Evolutionary conservation across 2,329 filamentous ascomycete species (phyloP), one percentile per base, ranked within the genome.

Genomic region (Alternaria arbusti): DNA sequence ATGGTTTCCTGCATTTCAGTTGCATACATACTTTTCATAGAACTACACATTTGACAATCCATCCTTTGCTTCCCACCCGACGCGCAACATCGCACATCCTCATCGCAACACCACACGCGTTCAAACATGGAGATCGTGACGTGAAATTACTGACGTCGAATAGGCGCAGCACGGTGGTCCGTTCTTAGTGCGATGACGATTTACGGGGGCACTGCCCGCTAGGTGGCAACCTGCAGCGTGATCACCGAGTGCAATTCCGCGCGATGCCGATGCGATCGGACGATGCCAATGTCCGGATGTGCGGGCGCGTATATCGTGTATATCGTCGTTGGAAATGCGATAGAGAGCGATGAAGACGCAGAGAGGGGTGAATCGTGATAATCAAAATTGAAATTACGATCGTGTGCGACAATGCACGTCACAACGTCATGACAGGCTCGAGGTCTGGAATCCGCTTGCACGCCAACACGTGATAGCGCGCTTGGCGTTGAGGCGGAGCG

Each of bases 401-500:
- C 20, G 20, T 32, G 30, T 49, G 40, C 28, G 60, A 45, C 36
- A 20, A 36, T 28, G 44, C 17, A 25, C 60, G 43, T 15, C 20
- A 25, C 28, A 57, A 63, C 50, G 60, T 55, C 56, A 50, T 32
- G 23, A 32, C 44, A 57, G 26, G 56, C 50, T 55, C 58, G 43
- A 26, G 47, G 44, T 44, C 28, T 40, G 30, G 28, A 23, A 36
- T 44, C 28, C 23, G 49, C 17, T n/a, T 28, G 44, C 25, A 32
- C 60, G 49, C n/a, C 20, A 22, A 17, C 60, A 63, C 60, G 60
- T 63, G 60, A 63, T 45, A 43, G 43, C 49, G 60, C 54, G 60
- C 56, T 59, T 63, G 55, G 60, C 59, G 49, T 47, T 49, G 59
- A 46, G 51, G 59, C 59, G 59, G 59, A 63, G 63, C 55, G 56